phyloP scores from a whole-genome alignment of 208 protist genomes.

The Vickermania ingenoplastis region DNA sequence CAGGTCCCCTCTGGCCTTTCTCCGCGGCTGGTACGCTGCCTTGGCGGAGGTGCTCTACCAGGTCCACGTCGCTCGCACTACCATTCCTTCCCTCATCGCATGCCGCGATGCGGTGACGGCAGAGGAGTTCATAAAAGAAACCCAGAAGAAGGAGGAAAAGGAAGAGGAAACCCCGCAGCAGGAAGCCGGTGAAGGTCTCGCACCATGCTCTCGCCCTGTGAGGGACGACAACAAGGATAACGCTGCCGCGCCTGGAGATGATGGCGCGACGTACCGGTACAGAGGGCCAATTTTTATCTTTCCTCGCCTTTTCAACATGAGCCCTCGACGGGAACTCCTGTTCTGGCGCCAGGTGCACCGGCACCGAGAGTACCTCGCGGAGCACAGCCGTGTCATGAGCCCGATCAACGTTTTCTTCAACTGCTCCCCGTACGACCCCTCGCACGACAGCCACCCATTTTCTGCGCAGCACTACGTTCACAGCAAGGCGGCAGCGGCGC shows the following conservation, averaged over 20 bases:
- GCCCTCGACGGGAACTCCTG: slow-evolving; percentile 27
- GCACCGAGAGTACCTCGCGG: slow-evolving; percentile 52
- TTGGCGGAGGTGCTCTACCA: slow-evolving; percentile 34
- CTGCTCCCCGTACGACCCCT: slow-evolving; percentile 42
- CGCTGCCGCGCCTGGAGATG: not conserved
- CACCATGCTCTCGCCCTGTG: not conserved
- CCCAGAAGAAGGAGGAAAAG: not conserved
- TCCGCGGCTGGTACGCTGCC: slow-evolving; percentile 31
- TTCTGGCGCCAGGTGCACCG: slow-evolving; percentile 50
- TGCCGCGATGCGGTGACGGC: slow-evolving; percentile 31
- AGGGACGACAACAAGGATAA: not conserved
- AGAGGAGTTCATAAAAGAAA: slow-evolving; percentile 61
- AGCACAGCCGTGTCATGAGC: slow-evolving; percentile 50
- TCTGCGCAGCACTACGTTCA: not conserved
- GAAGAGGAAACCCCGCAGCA: slow-evolving; percentile 10
- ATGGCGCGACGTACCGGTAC: slow-evolving; percentile 30
- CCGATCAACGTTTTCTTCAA: slow-evolving; percentile 67
- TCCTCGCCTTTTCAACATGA: slow-evolving; percentile 66
- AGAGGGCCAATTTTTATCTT: slow-evolving; percentile 60
- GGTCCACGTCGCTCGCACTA: slow-evolving; percentile 12
- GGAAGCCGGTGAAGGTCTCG: not conserved
- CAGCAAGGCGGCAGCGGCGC: not conserved
- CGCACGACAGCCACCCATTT: not conserved
- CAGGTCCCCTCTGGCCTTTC: slow-evolving; percentile 33
- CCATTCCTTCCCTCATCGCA: slow-evolving; percentile 31